phyloP scores from a whole-genome alignment of 495 filamentous ascomycete species.

The Penicillium verhagenii region DNA sequence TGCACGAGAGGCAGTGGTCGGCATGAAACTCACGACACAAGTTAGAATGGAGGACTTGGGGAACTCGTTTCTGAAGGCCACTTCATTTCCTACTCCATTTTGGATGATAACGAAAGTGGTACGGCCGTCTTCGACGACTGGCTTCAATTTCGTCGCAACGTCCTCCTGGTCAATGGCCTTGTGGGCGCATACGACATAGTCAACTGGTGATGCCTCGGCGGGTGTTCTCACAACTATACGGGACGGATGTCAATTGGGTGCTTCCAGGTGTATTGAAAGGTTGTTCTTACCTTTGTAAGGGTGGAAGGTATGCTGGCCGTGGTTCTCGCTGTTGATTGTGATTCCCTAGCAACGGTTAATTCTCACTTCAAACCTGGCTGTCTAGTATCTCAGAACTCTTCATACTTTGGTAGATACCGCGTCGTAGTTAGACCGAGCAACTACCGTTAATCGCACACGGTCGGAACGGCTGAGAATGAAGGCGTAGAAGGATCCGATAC shows the following conservation, averaged over 20 bases:
- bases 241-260: neutral
- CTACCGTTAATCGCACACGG: constrained; percentile 46
- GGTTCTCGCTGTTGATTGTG: constrained; percentile 43
- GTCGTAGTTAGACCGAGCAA: constrained; percentile 54
- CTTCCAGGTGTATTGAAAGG: neutral
- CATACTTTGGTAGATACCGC: constrained; percentile 40
- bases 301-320: constrained; percentile 43
- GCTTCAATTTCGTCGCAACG: constrained; percentile 33
- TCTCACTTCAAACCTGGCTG: too few species aligned
- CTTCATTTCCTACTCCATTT: constrained; percentile 70
- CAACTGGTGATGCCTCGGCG: constrained; percentile 32
- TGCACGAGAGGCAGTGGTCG: neutral
- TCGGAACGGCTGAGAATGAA: constrained; percentile 43
- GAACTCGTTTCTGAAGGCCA: constrained; percentile 56
- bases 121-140: constrained; percentile 31
- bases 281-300: constrained; percentile 34
- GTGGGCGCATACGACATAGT: constrained; percentile 51
- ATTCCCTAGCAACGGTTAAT: constrained; percentile 34
- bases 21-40: constrained; percentile 44
- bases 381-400: neutral
- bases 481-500: constrained; percentile 48
- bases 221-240: constrained; percentile 40
- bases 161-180: constrained; percentile 49
- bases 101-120: constrained; percentile 63
- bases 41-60: constrained; percentile 55